phyloP scores from a whole-genome alignment of 345 rosid genomes.

The Camelina laxa region DNA sequence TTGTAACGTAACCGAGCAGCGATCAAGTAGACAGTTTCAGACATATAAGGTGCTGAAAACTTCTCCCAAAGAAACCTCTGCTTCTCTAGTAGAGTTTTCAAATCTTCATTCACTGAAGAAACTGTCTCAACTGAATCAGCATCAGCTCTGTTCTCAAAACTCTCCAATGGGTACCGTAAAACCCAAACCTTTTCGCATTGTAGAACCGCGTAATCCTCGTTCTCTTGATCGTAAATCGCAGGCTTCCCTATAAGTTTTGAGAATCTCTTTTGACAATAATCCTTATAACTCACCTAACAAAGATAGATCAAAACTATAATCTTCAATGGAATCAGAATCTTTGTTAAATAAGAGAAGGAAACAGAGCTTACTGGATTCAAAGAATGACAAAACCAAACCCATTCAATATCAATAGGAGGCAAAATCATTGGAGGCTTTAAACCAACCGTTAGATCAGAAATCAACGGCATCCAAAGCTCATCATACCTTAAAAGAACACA shows the following conservation, averaged over 20 bases:
- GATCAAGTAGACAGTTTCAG: conserved; percentile 71
- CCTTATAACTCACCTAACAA: conserved; percentile 61
- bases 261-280: conserved; percentile 76
- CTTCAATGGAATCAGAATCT: background rate
- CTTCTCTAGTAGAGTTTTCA: conserved; percentile 56
- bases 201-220: conserved; percentile 76
- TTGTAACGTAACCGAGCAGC: conserved; percentile 78
- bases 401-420: conserved; percentile 91
- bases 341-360: conserved; percentile 14
- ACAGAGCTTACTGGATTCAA: conserved; percentile 71
- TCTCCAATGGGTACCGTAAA: conserved; percentile 60
- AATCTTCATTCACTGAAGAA: conserved; percentile 44
- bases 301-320: background rate
- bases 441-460: conserved; percentile 72
- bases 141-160: conserved; percentile 73
- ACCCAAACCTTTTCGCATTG: conserved; percentile 75
- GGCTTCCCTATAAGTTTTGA: conserved; percentile 83
- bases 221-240: conserved; percentile 67
- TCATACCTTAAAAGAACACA: conserved; percentile 59
- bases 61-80: conserved; percentile 53
- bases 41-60: conserved; percentile 71
- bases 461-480: conserved; percentile 95
- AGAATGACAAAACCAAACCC: conserved; percentile 97
- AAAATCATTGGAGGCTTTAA: conserved; percentile 66
- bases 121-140: conserved; percentile 42